Evolutionary conservation across 306 rosid genomes (phyloP).

Genomic region (Gleditsia sinensis): DNA sequence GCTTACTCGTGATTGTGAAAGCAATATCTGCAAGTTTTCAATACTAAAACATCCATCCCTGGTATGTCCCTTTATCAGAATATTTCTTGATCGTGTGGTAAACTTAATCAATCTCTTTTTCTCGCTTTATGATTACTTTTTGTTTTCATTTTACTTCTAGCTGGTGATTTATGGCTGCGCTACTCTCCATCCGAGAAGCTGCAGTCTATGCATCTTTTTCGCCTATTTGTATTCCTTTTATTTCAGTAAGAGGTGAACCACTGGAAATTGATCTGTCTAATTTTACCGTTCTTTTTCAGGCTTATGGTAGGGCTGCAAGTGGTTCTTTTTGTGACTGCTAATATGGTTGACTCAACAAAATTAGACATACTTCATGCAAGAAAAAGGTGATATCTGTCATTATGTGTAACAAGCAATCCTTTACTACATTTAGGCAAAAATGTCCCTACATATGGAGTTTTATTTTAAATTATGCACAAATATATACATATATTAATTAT

Average conservation of each 20-base stretch:
- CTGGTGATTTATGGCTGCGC: background rate
- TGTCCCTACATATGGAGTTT: background rate
- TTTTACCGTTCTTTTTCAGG: conserved; percentile 52
- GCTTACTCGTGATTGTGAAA: conserved; percentile 62
- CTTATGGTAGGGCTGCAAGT: conserved; percentile 56
- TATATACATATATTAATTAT: too few relatives aligned
- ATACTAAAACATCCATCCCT: conserved; percentile 69
- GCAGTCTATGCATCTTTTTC: background rate
- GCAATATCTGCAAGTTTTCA: conserved; percentile 47
- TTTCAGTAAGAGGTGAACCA: conserved; percentile 5
- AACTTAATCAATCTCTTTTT: background rate
- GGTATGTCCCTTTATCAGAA: conserved; percentile 51
- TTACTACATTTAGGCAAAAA: conserved; percentile 40
- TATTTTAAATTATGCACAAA: background rate
- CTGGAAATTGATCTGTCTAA: conserved; percentile 1
- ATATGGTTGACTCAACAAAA: conserved; percentile 7
- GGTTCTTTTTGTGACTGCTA: conserved; percentile 22
- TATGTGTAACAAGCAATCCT: background rate
- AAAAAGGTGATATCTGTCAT: background rate
- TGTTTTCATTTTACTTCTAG: conserved; percentile 1
- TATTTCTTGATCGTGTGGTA: background rate
- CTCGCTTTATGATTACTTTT: background rate
- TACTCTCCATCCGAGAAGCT: conserved; percentile 4
- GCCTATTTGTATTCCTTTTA: background rate
- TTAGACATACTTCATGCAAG: background rate